Evolutionary conservation across 1,284 basidiomycete genomes (phyloP), one percentile per base, ranked within the genome.

Genomic region (Coriolopsis trogii): DNA sequence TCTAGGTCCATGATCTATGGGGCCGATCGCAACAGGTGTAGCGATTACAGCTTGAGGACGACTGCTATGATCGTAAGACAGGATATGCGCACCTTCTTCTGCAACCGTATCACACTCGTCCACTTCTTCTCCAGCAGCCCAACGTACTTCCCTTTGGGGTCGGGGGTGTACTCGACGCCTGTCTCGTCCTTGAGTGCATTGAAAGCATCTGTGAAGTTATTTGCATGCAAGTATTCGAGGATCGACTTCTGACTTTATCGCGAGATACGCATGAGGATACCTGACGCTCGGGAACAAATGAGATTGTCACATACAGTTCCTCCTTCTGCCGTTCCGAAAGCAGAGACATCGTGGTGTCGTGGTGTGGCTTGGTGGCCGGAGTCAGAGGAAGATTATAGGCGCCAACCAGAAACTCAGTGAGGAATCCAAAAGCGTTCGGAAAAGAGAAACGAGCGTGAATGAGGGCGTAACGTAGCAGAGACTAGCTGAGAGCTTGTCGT

Each of bases 61-160:
- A n/a, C n/a, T 1, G 4, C n/a, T 5, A 5, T n/a, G 13, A 13
- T 33, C 2, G 25, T n/a, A 16, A 30, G 15, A 25, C 1, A 2
- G 10, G 3, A 25, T 15, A 23, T 28, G 59, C 76, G 55, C 56
- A 84, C 87, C 80, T 91, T 91, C 74, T 90, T 90, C 74, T 91
- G 89, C 65, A 91, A 67, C 38, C 89, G 75, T 49, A 92, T 89
- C 40, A 91, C 86, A 60, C 82, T 84, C 40, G 87, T 89, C 89
- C 89, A 92, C 68, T 92, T 91, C 79, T 89, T 91, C 66, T 87
- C 87, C 52, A 91, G 70, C 53, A 92, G 67, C 0, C 87, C 87
- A 79, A 65, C 83, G 83, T 46, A 82, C 78, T 61, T 82, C 81
- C 25, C 81, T 76, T 70, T 89, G 81, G 21, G 80, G 77, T 49